Conservation (phyloP, 345 rosid species). For the Rhodomyrtus tomentosa region DNA sequence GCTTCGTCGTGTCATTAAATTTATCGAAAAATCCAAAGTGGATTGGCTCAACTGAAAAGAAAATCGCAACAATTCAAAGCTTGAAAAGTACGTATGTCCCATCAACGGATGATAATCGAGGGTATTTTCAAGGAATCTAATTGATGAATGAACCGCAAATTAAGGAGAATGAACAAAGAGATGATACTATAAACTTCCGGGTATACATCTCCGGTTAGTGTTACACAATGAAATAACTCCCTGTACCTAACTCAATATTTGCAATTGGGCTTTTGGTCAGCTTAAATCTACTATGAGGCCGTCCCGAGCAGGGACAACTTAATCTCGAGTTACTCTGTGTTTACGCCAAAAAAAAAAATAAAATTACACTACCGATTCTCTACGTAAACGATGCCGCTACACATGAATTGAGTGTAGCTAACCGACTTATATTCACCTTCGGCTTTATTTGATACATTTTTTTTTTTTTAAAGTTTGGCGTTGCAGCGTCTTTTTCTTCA, state of each 20-base stretch:
- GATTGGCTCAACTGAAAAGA: no score
- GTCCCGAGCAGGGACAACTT: not conserved
- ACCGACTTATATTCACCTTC: not conserved
- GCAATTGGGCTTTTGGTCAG: not conserved
- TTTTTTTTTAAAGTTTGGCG: not conserved
- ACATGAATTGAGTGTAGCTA: not conserved
- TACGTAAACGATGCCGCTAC: rapidly evolving
- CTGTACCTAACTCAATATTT: not conserved
- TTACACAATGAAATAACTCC: not conserved
- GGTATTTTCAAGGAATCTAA: not conserved
- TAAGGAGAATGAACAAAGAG: not conserved
- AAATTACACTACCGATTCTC: not conserved
- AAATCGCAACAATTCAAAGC: not conserved
- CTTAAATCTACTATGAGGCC: not conserved
- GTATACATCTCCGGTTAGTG: not conserved
- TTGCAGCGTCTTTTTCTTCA: not conserved
- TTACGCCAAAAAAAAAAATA: not conserved
- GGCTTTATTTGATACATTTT: not conserved
- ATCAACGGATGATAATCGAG: not conserved
- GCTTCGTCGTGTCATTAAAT: not conserved
- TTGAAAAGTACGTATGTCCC: not conserved
- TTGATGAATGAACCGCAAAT: not conserved
- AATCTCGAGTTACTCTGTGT: not conserved
- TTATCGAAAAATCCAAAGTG: not conserved
- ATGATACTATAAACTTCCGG: not conserved